Conservation (phyloP, 2,329 filamentous ascomycete species). For the Claviceps arundinis region DNA sequence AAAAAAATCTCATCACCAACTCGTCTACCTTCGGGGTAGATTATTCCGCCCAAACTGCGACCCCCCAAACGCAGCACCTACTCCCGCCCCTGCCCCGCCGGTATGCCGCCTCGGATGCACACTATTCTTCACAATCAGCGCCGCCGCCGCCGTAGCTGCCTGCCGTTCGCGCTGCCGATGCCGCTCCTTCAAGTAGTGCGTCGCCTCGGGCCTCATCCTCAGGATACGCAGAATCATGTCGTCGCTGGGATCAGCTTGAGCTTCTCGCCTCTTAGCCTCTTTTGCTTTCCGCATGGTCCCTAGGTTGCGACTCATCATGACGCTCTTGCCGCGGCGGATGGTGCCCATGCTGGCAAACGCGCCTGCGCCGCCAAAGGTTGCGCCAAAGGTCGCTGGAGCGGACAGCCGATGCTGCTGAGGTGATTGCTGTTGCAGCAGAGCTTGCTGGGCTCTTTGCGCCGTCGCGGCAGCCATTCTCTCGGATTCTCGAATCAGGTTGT, state of each 20-base stretch:
- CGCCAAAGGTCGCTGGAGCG: conserved; percentile 40
- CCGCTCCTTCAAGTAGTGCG: conserved; percentile 74
- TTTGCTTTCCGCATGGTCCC: conserved; percentile 95
- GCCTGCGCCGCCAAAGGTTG: conserved; percentile 20
- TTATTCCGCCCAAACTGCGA: conserved; percentile 33
- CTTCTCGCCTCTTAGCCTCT: conserved; percentile 88
- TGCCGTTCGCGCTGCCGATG: conserved; percentile 89
- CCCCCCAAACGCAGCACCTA: conserved; percentile 7
- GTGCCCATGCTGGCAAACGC: conserved; percentile 54
- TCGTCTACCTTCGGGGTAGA: conserved; percentile 30
- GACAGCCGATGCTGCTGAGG: conserved; percentile 52
- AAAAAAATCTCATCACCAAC: background rate
- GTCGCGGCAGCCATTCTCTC: conserved; percentile 90
- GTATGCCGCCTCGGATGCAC: conserved; percentile 45
- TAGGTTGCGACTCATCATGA: conserved; percentile 88
- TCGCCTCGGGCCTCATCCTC: conserved; percentile 86
- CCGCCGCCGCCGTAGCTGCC: conserved; percentile 78
- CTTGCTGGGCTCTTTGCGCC: conserved; percentile 59
- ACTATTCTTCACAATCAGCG: conserved; percentile 90
- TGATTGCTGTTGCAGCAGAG: conserved; percentile 33
- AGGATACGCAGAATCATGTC: conserved; percentile 96
- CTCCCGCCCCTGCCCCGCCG: conserved; percentile 15
- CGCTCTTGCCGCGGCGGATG: conserved; percentile 57
- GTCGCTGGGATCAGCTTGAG: conserved; percentile 90
- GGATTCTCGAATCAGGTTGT: conserved; percentile 85